Conservation (phyloP, 2,329 filamentous ascomycete genomes). For the Cladophialophora chaetospira region DNA sequence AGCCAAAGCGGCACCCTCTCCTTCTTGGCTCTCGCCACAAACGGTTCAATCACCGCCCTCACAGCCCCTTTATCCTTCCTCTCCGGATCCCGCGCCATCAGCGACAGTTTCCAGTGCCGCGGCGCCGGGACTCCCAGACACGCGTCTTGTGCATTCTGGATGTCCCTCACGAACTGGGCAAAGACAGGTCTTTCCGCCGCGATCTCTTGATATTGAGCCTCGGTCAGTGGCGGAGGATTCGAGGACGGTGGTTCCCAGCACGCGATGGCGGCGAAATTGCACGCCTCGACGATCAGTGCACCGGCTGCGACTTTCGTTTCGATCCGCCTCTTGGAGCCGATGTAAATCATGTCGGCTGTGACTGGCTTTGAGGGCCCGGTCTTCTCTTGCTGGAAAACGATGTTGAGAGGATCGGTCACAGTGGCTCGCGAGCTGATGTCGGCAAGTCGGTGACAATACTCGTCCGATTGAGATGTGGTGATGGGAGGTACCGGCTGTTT, state of each 20-base stretch:
- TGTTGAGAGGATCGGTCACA: constrained; percentile 17
- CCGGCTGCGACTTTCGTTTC: constrained; percentile 21
- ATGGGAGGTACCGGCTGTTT: constrained; percentile 3
- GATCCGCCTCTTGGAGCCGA: constrained; percentile 7
- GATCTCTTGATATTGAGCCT: constrained; percentile 8
- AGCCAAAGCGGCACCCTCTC: constrained; percentile 29
- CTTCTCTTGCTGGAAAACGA: constrained; percentile 28
- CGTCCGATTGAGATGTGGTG: constrained; percentile 16
- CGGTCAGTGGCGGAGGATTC: constrained; percentile 2
- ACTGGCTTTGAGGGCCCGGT: constrained; percentile 3
- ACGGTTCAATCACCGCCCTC: constrained; percentile 31
- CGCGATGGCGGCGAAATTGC: constrained; percentile 25
- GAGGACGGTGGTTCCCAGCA: constrained; percentile 28
- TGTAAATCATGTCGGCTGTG: constrained; percentile 17
- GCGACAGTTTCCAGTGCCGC: constrained; percentile 20
- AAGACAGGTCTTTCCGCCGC: constrained; percentile 17
- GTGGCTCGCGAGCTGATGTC: constrained; percentile 23
- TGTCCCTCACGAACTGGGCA: constrained; percentile 16
- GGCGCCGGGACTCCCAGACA: constrained; percentile 5
- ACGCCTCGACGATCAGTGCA: constrained; percentile 21
- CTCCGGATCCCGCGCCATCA: constrained; percentile 29
- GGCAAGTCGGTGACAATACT: constrained; percentile 24
- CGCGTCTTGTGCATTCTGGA: constrained; percentile 2
- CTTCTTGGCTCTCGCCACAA: constrained; percentile 18
- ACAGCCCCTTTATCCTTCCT: constrained; percentile 27